phyloP scores from a whole-genome alignment of 176 grass and related monocot species.

The Hyparrhenia diplandra region DNA sequence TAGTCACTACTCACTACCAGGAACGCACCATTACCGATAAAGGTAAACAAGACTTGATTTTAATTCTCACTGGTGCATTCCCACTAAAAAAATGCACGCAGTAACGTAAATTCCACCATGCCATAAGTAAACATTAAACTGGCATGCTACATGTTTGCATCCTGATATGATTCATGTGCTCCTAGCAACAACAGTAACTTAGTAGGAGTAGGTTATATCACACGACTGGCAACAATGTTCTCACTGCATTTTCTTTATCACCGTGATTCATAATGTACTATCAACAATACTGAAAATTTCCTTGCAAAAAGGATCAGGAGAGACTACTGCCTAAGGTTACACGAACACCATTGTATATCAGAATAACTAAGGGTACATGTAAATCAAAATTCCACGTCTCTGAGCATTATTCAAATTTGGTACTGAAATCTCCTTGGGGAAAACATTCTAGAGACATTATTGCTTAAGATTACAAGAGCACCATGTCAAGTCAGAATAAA shows the following conservation, averaged over 20 bases:
- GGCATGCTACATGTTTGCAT: not conserved
- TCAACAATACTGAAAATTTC: not conserved
- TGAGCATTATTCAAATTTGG: not conserved
- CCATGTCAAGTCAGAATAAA: not conserved
- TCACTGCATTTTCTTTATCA: not conserved
- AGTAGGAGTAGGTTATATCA: constrained; percentile 12
- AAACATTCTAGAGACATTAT: not conserved
- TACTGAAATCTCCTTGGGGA: not conserved
- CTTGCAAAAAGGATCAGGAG: not conserved
- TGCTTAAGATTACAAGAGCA: not conserved
- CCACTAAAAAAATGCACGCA: not conserved
- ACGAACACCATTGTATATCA: not conserved
- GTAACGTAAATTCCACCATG: not conserved
- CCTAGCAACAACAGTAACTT: constrained; percentile 9
- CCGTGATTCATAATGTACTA: not conserved
- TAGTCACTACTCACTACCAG: not conserved
- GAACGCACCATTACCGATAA: not conserved
- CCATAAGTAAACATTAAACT: not conserved
- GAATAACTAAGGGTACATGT: not conserved
- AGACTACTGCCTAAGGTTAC: not conserved
- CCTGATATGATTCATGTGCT: not conserved
- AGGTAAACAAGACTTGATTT: not conserved
- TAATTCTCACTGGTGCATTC: not conserved
- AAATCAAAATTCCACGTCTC: not conserved
- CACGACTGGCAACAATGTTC: not conserved